These are phyloP conservation scores for Papiliotrema laurentii DNA, from an alignment of 1,284 basidiomycete genomes.

Conservation along the genomic window DNA sequence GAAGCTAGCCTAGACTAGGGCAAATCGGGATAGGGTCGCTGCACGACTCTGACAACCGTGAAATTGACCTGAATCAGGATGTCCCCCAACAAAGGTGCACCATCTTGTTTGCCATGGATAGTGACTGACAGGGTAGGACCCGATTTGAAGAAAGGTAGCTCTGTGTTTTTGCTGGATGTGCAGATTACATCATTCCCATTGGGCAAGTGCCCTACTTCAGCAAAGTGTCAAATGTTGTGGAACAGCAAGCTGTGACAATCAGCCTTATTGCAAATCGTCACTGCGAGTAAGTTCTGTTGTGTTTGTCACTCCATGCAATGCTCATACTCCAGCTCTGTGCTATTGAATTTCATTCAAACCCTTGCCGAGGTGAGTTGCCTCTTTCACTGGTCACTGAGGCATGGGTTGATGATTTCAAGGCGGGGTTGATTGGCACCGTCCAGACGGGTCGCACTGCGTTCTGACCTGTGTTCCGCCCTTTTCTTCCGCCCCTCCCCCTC, in stretches of 20 bases:
- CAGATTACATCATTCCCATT: constrained; percentile 50
- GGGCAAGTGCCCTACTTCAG: constrained; percentile 49
- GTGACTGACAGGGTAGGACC: too few species aligned
- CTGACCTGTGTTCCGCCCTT: neutral
- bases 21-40: too few species aligned
- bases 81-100: too few species aligned
- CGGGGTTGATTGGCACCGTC: neutral
- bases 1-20: too few species aligned
- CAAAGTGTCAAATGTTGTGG: constrained; percentile 42
- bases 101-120: too few species aligned
- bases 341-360: too few species aligned
- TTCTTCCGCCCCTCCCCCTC: neutral
- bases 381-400: too few species aligned
- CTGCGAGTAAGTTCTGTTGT: constrained; percentile 48
- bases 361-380: too few species aligned
- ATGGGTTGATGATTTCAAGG: neutral
- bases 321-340: too few species aligned
- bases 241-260: constrained; percentile 49
- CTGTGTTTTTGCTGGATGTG: constrained; percentile 20
- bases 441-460: neutral
- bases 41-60: too few species aligned
- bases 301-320: neutral
- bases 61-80: too few species aligned
- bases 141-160: too few species aligned
- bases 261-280: constrained; percentile 47